These are phyloP conservation scores for Peltaster fructicola DNA, from an alignment of 2,329 filamentous ascomycete species.

Conservation along the genomic window DNA sequence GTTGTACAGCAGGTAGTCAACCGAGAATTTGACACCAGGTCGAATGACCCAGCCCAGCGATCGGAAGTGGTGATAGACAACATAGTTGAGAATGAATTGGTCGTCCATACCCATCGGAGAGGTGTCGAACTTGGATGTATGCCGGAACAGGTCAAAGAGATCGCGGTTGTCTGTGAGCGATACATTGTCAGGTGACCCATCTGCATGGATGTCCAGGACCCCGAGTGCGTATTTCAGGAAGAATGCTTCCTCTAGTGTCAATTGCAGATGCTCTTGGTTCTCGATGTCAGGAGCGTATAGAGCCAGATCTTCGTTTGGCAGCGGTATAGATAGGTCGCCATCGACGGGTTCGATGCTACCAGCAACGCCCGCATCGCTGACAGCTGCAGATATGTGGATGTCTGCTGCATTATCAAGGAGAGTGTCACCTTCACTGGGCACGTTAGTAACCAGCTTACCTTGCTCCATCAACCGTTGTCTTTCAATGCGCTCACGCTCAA, in stretches of 20 bases:
- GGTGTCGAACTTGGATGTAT: constrained; percentile 26
- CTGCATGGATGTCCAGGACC: constrained; percentile 43
- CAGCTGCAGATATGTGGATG: no score
- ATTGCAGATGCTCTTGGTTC: constrained; percentile 71
- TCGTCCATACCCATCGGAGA: constrained; percentile 61
- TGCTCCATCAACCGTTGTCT: constrained; percentile 43
- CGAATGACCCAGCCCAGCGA: constrained; percentile 90
- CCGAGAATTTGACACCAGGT: constrained; percentile 82
- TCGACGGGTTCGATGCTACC: no score
- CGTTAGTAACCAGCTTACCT: constrained; percentile 12
- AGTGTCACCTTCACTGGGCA: constrained; percentile 4
- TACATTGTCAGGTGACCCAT: no score
- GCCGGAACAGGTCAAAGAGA: constrained; percentile 38
- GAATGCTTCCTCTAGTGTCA: constrained; percentile 79
- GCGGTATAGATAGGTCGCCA: no score
- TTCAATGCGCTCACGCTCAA: constrained; percentile 70
- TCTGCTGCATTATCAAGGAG: not conserved
- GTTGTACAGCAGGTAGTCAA: constrained; percentile 87
- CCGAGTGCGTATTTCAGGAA: constrained; percentile 75
- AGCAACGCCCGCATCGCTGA: no score
- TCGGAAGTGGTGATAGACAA: constrained; percentile 88
- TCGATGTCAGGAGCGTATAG: constrained; percentile 21
- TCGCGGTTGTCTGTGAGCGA: no score
- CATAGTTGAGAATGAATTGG: constrained; percentile 70
- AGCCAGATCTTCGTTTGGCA: no score